phyloP scores from a whole-genome alignment of 257 asterid genomes.

The Plantago major region DNA sequence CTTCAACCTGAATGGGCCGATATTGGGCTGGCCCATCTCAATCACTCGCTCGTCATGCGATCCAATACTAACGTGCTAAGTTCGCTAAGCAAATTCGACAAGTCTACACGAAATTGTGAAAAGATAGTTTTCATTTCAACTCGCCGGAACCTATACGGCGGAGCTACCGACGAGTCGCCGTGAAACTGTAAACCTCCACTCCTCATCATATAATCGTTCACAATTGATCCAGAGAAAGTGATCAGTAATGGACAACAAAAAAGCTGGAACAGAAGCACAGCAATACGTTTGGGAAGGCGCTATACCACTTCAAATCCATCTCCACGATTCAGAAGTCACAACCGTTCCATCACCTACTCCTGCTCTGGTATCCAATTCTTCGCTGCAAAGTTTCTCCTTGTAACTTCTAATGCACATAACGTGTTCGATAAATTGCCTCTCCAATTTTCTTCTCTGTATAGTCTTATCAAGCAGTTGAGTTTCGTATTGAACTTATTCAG shows the following conservation, averaged over 20 bases:
- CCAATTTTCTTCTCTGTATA: not conserved
- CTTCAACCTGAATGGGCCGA: too few relatives aligned
- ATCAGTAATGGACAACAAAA: slow-evolving; percentile 27
- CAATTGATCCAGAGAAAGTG: not conserved
- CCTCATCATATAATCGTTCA: not conserved
- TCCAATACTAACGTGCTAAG: too few relatives aligned
- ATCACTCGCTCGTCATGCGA: too few relatives aligned
- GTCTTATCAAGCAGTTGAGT: slow-evolving; percentile 1
- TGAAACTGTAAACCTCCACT: not conserved
- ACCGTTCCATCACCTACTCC: slow-evolving; percentile 89
- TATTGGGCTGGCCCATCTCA: too few relatives aligned
- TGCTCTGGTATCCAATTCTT: slow-evolving; percentile 50
- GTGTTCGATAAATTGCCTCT: slow-evolving; percentile 9
- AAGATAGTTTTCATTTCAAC: not conserved
- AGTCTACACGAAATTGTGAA: not conserved
- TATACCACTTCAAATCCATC: slow-evolving; percentile 94
- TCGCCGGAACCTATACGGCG: not conserved
- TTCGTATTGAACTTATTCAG: too few relatives aligned
- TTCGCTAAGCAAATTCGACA: not conserved
- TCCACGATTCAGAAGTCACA: slow-evolving; percentile 94
- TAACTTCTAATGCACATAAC: slow-evolving; percentile 1
- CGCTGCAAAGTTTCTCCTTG: not conserved
- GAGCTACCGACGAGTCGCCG: too few relatives aligned
- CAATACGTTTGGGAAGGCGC: slow-evolving; percentile 84
- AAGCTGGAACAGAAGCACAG: slow-evolving; percentile 66